These are phyloP conservation scores for Candida ficus DNA, from an alignment of 805 yeast species.

Conservation along the genomic window DNA sequence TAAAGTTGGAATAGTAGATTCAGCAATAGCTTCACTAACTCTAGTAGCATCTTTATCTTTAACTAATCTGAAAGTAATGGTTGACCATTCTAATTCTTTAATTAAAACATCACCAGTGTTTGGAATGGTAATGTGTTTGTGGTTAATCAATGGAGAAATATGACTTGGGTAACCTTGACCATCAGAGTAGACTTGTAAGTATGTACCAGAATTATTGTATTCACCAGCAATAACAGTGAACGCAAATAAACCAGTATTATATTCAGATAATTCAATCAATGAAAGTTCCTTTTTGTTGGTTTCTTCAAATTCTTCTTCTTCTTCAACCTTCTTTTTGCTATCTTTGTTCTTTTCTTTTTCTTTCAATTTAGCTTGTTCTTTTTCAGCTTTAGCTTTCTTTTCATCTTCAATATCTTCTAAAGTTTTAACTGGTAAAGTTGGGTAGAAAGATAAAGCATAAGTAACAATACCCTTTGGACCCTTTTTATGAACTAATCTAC, in stretches of 20 bases:
- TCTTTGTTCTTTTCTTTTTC: constrained; percentile 37
- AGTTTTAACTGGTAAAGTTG: constrained; percentile 71
- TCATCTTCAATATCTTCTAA: constrained; percentile 66
- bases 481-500: constrained; percentile 63
- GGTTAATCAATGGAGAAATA: constrained; percentile 44
- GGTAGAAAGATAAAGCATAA: constrained; percentile 78
- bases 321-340: constrained; percentile 28
- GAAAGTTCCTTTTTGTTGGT: constrained; percentile 45
- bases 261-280: constrained; percentile 50
- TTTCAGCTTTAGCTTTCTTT: constrained; percentile 33
- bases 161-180: constrained; percentile 62
- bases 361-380: constrained; percentile 11
- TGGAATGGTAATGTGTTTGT: constrained; percentile 30
- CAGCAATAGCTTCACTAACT: constrained; percentile 54
- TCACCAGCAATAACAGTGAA: constrained; percentile 58
- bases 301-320: constrained; percentile 31
- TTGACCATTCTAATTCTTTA: constrained; percentile 74
- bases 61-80: constrained; percentile 54
- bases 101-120: constrained; percentile 71
- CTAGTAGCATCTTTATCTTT: constrained; percentile 51
- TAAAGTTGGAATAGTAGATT: constrained; percentile 58
- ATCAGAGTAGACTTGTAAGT: constrained; percentile 75
- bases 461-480: constrained; percentile 81
- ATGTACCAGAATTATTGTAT: constrained; percentile 49
- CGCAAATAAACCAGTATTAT: constrained; percentile 73